Percentiles rank a stretch among this genome's conserved stretches.
phyloP scores from a whole-genome alignment of 192 early-diverging fungal species.

The Umbelopsis ramanniana region DNA sequence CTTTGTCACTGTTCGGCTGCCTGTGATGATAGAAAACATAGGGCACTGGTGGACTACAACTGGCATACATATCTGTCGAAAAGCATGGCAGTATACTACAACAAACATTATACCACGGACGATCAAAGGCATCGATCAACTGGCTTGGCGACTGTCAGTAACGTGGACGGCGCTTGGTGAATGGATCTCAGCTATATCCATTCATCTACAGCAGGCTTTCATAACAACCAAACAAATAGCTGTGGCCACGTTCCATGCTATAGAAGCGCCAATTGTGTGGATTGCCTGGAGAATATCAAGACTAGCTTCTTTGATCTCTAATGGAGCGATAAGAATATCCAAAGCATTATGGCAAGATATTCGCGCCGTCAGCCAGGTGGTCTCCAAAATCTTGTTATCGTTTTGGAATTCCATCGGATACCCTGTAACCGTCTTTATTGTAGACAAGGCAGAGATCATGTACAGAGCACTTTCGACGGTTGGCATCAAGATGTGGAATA shows the following conservation, averaged over 20 bases:
- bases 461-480: not conserved
- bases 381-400: not conserved
- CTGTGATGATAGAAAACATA: not conserved
- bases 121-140: not conserved
- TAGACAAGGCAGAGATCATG: not conserved
- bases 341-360: conserved; percentile 6
- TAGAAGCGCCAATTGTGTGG: conserved; percentile 5
- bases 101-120: not conserved
- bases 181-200: not conserved
- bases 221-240: not conserved
- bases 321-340: not conserved
- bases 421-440: conserved; percentile 4
- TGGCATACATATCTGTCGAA: not conserved
- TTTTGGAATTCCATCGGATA: conserved; percentile 11
- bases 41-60: not conserved
- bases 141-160: not conserved
- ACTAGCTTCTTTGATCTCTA: not conserved
- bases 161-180: not conserved
- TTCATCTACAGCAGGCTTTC: not conserved
- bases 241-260: not conserved
- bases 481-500: not conserved
- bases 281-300: not conserved
- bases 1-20: not conserved
- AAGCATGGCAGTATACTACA: not conserved
- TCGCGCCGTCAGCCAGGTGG: not conserved